A percentile compares a stretch with the other conserved stretches of the same genome.
Evolutionary conservation across 768 basidiomycete species (phyloP).

Genomic region (Hypsizygus marmoreus): DNA sequence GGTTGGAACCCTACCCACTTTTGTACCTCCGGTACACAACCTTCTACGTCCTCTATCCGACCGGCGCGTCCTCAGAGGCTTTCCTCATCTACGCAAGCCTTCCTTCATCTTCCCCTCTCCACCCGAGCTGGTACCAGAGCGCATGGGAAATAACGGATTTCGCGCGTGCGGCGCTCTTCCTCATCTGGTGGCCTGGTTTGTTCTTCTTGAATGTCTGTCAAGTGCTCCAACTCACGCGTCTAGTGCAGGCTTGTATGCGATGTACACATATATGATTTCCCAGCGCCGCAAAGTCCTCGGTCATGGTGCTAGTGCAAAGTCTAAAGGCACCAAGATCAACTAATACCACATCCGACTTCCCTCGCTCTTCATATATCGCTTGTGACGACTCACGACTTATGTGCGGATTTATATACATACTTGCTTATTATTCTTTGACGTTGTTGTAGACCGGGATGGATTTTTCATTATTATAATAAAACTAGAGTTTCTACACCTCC

Average conservation of each 20-base stretch:
- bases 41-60: conserved; percentile 91
- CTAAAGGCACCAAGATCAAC: conserved; percentile 10
- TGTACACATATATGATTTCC: conserved; percentile 58
- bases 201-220: conserved; percentile 11
- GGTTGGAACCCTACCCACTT: conserved; percentile 50
- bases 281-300: conserved; percentile 50
- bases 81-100: conserved; percentile 79
- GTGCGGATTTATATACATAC: too few relatives aligned
- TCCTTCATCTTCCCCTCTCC: conserved; percentile 47
- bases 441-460: neutral
- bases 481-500: neutral
- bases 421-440: too few relatives aligned
- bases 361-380: too few relatives aligned
- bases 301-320: neutral
- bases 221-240: too few relatives aligned
- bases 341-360: too few relatives aligned
- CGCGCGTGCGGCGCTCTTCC: conserved; percentile 60
- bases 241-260: conserved; percentile 47
- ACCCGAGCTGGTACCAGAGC: conserved; percentile 43
- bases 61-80: conserved; percentile 91
- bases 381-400: too few relatives aligned
- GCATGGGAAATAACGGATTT: conserved; percentile 62
- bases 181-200: conserved; percentile 88
- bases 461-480: conserved; percentile 5
- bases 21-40: conserved; percentile 86